Evolutionary conservation across 306 rosid species (phyloP).

Genomic region (Benincasa hispida): DNA sequence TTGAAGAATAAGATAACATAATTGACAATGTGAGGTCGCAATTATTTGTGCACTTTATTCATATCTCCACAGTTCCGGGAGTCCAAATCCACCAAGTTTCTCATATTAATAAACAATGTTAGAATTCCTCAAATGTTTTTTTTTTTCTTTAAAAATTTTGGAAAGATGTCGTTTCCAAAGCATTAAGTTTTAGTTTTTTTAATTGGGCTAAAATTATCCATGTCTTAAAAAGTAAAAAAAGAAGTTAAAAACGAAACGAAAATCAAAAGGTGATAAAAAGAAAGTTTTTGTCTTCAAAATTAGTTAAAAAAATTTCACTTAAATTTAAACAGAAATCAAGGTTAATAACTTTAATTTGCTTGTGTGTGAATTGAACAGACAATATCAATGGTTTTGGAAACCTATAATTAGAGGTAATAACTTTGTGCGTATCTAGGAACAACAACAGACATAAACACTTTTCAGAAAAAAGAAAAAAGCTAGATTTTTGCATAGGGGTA

Average conservation of each 20-base stretch:
- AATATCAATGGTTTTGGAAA: not conserved
- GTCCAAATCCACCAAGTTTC: not conserved
- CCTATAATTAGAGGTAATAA: not conserved
- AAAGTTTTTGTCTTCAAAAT: no score
- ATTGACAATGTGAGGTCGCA: constrained; percentile 17
- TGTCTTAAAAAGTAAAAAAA: not conserved
- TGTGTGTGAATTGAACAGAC: not conserved
- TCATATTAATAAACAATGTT: not conserved
- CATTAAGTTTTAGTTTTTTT: no score
- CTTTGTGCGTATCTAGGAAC: not conserved
- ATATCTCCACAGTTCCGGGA: not conserved
- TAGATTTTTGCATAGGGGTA: no score
- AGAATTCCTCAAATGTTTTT: no score
- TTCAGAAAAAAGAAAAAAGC: no score
- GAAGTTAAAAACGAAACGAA: not conserved
- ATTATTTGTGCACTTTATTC: not conserved
- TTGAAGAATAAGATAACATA: constrained; percentile 17
- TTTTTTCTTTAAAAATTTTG: no score
- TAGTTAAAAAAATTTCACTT: not conserved
- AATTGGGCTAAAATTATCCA: not conserved
- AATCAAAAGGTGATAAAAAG: not conserved
- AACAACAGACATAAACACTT: not conserved
- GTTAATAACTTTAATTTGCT: not conserved
- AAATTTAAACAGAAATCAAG: not conserved
- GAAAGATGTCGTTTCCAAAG: no score